A percentile compares a stretch with the other conserved stretches of the same genome.
Conservation (phyloP, 1,284 basidiomycete species). For the Thecaphora thlaspeos region DNA sequence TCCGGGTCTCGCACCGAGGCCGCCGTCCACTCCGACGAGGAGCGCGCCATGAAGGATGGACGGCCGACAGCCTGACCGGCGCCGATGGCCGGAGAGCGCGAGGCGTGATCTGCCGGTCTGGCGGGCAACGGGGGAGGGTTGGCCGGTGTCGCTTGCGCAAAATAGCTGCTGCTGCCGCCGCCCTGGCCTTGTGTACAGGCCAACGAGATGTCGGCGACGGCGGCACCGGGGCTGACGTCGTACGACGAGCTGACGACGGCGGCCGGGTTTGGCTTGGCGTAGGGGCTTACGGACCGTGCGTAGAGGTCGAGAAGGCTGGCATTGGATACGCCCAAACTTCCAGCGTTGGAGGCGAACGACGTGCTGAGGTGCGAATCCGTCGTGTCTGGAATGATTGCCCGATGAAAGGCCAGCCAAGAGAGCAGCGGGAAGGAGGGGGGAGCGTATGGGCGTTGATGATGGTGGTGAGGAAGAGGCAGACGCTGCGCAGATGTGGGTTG, state of each 20-base stretch:
- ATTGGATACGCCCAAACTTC: conserved; percentile 26
- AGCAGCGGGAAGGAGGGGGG: no score
- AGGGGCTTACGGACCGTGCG: conserved; percentile 21
- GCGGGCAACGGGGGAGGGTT: conserved; percentile 2
- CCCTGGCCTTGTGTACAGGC: neutral
- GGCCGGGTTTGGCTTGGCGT: conserved; percentile 8
- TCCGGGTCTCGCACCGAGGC: conserved; percentile 1
- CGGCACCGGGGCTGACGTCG: neutral
- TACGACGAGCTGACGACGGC: conserved; percentile 3
- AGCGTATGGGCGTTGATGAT: no score
- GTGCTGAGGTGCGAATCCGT: conserved; percentile 3
- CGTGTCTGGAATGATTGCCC: no score
- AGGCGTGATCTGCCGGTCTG: conserved; percentile 4
- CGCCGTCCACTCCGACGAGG: conserved; percentile 12
- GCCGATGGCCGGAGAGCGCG: conserved; percentile 6
- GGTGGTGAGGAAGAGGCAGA: no score
- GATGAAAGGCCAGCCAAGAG: no score
- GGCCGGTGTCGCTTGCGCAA: no score
- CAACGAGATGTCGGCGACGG: neutral
- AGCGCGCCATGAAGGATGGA: conserved; percentile 25
- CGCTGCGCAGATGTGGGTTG: no score
- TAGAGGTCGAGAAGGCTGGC: conserved; percentile 35
- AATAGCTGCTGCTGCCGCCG: no score
- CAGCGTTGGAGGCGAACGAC: conserved; percentile 17
- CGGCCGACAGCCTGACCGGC: conserved; percentile 23